A percentile compares a stretch with the other conserved stretches of the same genome.
Conservation (phyloP, 108 stramenopile genomes). For the Conticribra guillardii region DNA sequence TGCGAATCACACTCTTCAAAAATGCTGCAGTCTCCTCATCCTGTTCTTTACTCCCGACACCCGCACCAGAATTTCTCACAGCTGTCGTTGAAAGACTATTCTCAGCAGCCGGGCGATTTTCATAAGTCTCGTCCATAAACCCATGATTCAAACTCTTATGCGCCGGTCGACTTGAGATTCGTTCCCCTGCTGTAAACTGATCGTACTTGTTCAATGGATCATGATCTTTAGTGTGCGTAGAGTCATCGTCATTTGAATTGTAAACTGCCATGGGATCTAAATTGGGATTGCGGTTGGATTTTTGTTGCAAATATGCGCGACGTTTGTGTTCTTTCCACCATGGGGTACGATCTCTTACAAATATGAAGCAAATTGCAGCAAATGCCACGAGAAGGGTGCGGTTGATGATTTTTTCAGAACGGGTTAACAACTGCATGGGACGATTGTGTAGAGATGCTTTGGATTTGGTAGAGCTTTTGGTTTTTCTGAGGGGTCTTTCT, state of each 20-base stretch:
- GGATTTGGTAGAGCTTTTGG: conserved; percentile 9
- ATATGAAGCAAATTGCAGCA: conserved; percentile 9
- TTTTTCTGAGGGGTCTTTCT: conserved; percentile 34
- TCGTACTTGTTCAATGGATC: conserved; percentile 33
- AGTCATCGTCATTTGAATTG: conserved; percentile 43
- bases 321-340: conserved; percentile 30
- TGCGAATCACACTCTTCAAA: conserved; percentile 23
- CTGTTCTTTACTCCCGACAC: conserved; percentile 2
- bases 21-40: conserved; percentile 35
- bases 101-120: conserved; percentile 30
- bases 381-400: conserved; percentile 19
- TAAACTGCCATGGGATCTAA: conserved; percentile 36
- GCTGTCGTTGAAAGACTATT: conserved; percentile 27
- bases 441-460: neutral
- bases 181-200: conserved; percentile 18
- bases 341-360: conserved; percentile 29
- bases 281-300: neutral
- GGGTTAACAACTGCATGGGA: conserved; percentile 1
- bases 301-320: conserved; percentile 15
- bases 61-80: neutral
- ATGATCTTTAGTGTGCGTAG: conserved; percentile 36
- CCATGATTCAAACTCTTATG: conserved; percentile 39
- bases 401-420: conserved; percentile 31
- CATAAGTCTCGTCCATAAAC: conserved; percentile 44
- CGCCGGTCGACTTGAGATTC: conserved; percentile 29